These are phyloP conservation scores for Mrakia gelida DNA, from an alignment of 768 basidiomycete genomes.

Conservation along the genomic window DNA sequence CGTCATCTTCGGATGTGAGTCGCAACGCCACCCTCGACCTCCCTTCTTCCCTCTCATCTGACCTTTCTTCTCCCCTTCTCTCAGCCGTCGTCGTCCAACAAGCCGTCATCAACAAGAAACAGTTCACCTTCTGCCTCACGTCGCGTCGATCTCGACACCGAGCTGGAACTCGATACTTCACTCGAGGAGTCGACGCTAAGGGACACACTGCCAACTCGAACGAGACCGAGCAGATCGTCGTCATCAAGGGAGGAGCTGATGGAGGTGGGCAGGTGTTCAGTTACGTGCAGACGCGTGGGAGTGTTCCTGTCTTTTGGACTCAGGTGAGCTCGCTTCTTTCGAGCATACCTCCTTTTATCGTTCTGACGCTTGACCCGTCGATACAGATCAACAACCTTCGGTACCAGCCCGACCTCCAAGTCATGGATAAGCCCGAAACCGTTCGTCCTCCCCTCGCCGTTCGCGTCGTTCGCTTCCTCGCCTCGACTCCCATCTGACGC, in stretches of 20 bases:
- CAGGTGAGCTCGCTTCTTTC: conserved; percentile 48
- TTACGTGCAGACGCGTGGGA: conserved; percentile 91
- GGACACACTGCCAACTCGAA: conserved; percentile 97
- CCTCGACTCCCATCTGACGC: background rate
- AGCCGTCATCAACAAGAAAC: conserved; percentile 68
- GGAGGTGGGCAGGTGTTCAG: conserved; percentile 53
- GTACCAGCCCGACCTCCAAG: conserved; percentile 91
- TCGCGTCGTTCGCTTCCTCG: background rate
- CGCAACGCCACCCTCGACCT: conserved; percentile 36
- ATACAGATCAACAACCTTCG: conserved; percentile 89
- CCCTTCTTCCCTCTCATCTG: background rate
- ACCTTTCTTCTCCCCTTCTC: background rate
- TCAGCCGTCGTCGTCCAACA: conserved; percentile 81
- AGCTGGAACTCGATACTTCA: conserved; percentile 95
- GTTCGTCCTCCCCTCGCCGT: conserved; percentile 51
- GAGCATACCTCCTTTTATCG: background rate
- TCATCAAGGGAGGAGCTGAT: conserved; percentile 49
- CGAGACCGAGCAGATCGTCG: conserved; percentile 90
- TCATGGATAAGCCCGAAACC: conserved; percentile 87
- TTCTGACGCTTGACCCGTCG: conserved; percentile 64
- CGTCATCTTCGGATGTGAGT: conserved; percentile 86
- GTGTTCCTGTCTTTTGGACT: conserved; percentile 91
- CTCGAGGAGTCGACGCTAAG: conserved; percentile 82
- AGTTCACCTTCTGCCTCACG: conserved; percentile 78
- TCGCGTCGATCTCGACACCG: conserved; percentile 90